Base-by-base conservation (phyloP, 441 rosid genomes). In the Aleurites moluccanus region DNA sequence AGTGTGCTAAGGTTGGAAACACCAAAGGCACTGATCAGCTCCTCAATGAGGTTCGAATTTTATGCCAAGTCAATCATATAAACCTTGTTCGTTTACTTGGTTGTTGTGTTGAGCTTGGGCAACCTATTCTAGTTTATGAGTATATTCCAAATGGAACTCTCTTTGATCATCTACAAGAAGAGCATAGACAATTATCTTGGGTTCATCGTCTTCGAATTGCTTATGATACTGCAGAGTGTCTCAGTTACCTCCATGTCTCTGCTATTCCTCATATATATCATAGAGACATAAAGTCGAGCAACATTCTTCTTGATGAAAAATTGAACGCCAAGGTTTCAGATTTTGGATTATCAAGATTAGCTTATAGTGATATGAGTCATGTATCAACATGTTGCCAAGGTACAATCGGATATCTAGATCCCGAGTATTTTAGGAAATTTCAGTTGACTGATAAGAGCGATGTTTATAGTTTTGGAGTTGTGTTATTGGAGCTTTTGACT, bases 371-470 rank as follows among this genome's bases (percentile, higher is more conserved):
- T 59, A 8, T 75, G 80, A 89, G 86, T n/a, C 90, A 88, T 75
- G 67, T 88, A 13, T 79, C 87, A 6, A 89, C 91, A 0, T 86
- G 90, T 53, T 90, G 87, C 2, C 93, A 88, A n/a, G 91, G 90
- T 4, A 89, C 90, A 0, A 72, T 88, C 0, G 91, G 89, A 3
- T 88, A 89, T 73, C 69, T 89, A 0, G 91, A 89, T 63, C 90
- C 88, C 0, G 86, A 87, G 68, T 89, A 87, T 53, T 89, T 85
- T 70, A 75, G 80, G 35, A 86, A 84, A 53, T 87, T 73, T 50
- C 88, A 87, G 35, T 49, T 87, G 49, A 87, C 91, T 0, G 89
- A 89, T 55, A 89, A 89, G 79, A 86, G 90, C 0, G 88, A 89
- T 18, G 87, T 89, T 45, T 87, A 89, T 28, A 86, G 89, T 69